Conservation (phyloP, 108 stramenopile species). For the Fragilariopsis cylindrus region DNA sequence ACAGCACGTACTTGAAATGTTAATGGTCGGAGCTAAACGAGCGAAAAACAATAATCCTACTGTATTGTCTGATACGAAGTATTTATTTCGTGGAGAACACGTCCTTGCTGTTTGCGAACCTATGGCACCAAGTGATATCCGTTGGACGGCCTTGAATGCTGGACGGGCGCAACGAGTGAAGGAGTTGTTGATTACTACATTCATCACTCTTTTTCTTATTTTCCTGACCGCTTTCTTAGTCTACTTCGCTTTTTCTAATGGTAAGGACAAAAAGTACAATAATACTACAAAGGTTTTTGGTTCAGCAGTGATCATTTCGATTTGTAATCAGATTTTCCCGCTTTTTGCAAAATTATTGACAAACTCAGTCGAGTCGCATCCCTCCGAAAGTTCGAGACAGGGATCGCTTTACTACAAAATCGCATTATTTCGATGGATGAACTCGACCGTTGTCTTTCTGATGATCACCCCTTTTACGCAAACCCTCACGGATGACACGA, state of each 20-base stretch:
- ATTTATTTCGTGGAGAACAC: slow-evolving; percentile 44
- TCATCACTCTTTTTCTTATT: slow-evolving; percentile 49
- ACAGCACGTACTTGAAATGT: slow-evolving; percentile 59
- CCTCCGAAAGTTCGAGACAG: slow-evolving; percentile 67
- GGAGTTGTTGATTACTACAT: slow-evolving; percentile 53
- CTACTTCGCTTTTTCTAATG: too few relatives aligned
- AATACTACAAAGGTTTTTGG: too few relatives aligned
- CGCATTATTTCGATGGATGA: slow-evolving; percentile 71
- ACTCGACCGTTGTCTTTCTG: slow-evolving; percentile 77
- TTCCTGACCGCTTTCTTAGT: slow-evolving; percentile 53
- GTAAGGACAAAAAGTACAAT: too few relatives aligned
- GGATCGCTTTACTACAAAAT: slow-evolving; percentile 77
- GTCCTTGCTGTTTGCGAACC: slow-evolving; percentile 72
- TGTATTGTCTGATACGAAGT: slow-evolving; percentile 24
- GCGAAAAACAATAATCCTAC: slow-evolving; percentile 24
- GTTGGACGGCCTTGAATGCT: slow-evolving; percentile 83
- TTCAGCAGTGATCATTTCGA: slow-evolving; percentile 48
- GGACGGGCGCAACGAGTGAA: slow-evolving; percentile 37
- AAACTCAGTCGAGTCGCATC: slow-evolving; percentile 58
- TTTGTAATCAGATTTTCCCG: slow-evolving; percentile 75
- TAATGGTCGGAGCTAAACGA: slow-evolving; percentile 53
- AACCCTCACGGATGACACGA: slow-evolving; percentile 6
- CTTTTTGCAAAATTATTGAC: slow-evolving; percentile 70
- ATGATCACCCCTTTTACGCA: slow-evolving; percentile 81
- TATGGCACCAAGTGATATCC: slow-evolving; percentile 75